Evolutionary conservation across 1,284 basidiomycete genomes (phyloP).

Genomic region (Heterobasidion irregulare): DNA sequence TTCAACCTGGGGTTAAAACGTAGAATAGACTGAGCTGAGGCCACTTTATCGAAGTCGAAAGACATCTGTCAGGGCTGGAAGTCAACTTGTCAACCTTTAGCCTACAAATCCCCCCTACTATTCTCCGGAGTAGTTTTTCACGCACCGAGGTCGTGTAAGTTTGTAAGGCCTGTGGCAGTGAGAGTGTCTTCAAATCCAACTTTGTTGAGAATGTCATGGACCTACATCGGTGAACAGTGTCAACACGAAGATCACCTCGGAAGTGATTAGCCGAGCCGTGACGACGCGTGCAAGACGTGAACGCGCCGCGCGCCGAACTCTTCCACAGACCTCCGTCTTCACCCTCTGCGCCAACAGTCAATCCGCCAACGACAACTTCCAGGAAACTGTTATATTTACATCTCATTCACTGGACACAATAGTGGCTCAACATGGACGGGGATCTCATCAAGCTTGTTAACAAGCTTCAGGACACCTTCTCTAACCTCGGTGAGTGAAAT

Average conservation of each 20-base stretch:
- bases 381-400: background rate
- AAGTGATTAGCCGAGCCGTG: conserved; percentile 1
- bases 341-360: conserved; percentile 1
- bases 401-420: background rate
- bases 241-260: background rate
- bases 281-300: conserved; percentile 6
- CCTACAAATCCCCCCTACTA: no score
- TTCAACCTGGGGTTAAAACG: conserved; percentile 4
- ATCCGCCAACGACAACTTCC: background rate
- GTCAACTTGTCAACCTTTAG: background rate
- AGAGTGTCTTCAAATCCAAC: background rate
- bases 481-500: conserved; percentile 63
- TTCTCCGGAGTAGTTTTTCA: no score
- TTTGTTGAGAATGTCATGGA: background rate
- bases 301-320: background rate
- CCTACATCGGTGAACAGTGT: background rate
- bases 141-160: no score
- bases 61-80: background rate
- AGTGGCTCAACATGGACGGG: conserved; percentile 63
- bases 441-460: conserved; percentile 96
- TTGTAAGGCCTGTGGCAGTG: background rate
- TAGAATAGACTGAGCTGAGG: conserved; percentile 8
- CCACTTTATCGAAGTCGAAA: conserved; percentile 2
- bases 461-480: conserved; percentile 87
- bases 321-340: background rate